Percentiles rank a stretch among this genome's conserved stretches.
These are phyloP conservation scores for Coniochaeta sp. DNA, from an alignment of 2,329 filamentous ascomycete genomes.

Conservation along the genomic window DNA sequence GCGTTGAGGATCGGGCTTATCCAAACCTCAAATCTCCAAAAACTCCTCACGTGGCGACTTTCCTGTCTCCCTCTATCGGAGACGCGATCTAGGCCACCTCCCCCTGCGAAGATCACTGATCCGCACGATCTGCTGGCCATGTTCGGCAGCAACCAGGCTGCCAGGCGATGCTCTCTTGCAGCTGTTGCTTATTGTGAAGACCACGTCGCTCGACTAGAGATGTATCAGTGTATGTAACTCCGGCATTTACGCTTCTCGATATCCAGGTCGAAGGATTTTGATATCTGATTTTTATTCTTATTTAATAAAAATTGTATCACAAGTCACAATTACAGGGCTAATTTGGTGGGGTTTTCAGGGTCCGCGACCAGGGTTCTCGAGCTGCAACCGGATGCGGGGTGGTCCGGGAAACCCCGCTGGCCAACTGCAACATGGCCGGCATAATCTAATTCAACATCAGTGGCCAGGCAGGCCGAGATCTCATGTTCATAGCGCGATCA, in stretches of 20 bases:
- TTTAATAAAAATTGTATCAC: too few species aligned
- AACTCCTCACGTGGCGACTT: neutral
- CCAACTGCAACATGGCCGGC: too few species aligned
- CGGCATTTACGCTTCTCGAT: too few species aligned
- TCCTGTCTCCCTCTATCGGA: neutral
- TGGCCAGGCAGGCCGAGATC: neutral
- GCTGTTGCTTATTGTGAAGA: too few species aligned
- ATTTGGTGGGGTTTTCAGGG: neutral
- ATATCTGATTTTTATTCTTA: neutral
- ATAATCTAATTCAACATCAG: neutral
- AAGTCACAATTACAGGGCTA: neutral
- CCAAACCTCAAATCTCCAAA: neutral
- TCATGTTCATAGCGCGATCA: neutral
- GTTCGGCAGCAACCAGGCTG: too few species aligned
- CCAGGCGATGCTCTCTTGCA: too few species aligned
- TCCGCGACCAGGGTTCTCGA: neutral
- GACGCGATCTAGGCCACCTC: neutral
- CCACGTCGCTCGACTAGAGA: too few species aligned
- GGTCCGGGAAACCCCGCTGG: too few species aligned
- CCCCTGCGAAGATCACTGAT: neutral
- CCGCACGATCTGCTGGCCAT: neutral
- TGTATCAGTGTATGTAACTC: too few species aligned
- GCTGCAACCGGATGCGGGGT: neutral
- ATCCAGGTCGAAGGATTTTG: neutral
- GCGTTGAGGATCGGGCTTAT: neutral